phyloP scores from a whole-genome alignment of 1,139 yeast genomes.

The Geotrichum restrictum region DNA sequence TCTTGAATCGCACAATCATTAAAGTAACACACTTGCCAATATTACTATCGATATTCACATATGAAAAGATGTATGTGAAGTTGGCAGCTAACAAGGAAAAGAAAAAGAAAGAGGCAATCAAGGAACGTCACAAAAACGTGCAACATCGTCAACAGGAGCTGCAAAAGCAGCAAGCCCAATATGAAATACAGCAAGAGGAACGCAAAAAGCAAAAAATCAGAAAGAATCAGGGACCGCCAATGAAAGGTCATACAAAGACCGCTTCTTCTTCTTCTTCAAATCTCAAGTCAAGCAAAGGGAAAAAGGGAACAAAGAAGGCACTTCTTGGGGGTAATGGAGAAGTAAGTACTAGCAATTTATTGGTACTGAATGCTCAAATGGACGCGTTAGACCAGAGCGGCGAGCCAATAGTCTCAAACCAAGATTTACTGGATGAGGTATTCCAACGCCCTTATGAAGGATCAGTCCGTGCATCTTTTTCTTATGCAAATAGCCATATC shows the following conservation, averaged over 20 bases:
- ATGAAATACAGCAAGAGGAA: neutral
- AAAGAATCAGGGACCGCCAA: constrained; percentile 3
- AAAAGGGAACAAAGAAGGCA: neutral
- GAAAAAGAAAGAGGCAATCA: constrained; percentile 22
- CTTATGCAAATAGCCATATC: neutral
- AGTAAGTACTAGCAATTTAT: constrained; percentile 5
- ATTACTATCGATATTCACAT: constrained; percentile 36
- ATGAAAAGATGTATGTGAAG: constrained; percentile 34
- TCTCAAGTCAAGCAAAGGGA: neutral
- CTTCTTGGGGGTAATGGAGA: neutral
- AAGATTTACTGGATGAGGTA: constrained; percentile 34
- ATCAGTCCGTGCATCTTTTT: constrained; percentile 17
- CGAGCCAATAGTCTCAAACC: constrained; percentile 29
- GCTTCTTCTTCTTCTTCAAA: neutral
- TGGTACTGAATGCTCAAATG: constrained; percentile 7
- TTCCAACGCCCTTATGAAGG: constrained; percentile 35
- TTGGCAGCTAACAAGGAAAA: constrained; percentile 21
- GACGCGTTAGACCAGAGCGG: constrained; percentile 2
- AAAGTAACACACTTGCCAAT: constrained; percentile 42
- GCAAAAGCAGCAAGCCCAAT: constrained; percentile 21
- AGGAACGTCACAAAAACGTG: constrained; percentile 19
- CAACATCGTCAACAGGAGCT: constrained; percentile 7
- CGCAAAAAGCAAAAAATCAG: neutral
- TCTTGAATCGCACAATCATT: constrained; percentile 38
- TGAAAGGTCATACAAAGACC: neutral